A percentile compares a stretch with the other conserved stretches of the same genome.
Conservation (phyloP, 768 basidiomycete species). For the Astraeus odoratus region DNA sequence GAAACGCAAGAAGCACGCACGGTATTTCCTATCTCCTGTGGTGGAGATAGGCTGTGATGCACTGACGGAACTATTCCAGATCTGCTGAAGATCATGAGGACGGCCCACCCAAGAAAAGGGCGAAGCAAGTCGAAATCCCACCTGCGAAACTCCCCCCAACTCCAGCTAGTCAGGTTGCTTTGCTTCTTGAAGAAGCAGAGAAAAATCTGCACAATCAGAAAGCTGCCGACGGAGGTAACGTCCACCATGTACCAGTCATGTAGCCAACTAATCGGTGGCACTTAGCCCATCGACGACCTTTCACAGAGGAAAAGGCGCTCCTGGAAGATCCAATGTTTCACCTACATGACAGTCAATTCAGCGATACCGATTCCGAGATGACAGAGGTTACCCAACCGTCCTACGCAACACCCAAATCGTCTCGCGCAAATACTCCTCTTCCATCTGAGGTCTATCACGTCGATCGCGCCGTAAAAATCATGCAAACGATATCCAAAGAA, state of each 20-base stretch:
- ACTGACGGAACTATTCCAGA: slow-evolving; percentile 1
- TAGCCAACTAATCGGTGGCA: background rate
- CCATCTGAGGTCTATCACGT: slow-evolving; percentile 14
- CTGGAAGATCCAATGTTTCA: background rate
- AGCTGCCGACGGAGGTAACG: background rate
- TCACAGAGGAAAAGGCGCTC: background rate
- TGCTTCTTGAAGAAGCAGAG: background rate
- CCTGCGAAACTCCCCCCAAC: background rate
- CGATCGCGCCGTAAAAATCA: slow-evolving; percentile 19
- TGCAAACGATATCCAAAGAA: slow-evolving; percentile 16
- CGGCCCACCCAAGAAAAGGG: slow-evolving; percentile 13
- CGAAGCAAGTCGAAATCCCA: background rate
- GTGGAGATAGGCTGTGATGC: background rate
- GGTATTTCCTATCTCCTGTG: slow-evolving; percentile 6
- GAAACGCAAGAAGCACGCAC: slow-evolving; percentile 2
- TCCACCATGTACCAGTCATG: background rate
- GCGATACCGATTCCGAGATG: slow-evolving; percentile 19
- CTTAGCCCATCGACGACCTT: slow-evolving; percentile 1
- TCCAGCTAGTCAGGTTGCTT: background rate
- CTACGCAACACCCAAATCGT: slow-evolving; percentile 18
- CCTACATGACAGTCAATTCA: slow-evolving; percentile 10
- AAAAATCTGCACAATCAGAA: background rate
- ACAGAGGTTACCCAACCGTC: slow-evolving; percentile 13
- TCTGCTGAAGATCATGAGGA: slow-evolving; percentile 5
- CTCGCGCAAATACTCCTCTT: slow-evolving; percentile 16